Percentiles rank a stretch among this genome's conserved stretches.
phyloP scores from a whole-genome alignment of 2,329 filamentous ascomycete genomes.

The Diaporthe ampelina region DNA sequence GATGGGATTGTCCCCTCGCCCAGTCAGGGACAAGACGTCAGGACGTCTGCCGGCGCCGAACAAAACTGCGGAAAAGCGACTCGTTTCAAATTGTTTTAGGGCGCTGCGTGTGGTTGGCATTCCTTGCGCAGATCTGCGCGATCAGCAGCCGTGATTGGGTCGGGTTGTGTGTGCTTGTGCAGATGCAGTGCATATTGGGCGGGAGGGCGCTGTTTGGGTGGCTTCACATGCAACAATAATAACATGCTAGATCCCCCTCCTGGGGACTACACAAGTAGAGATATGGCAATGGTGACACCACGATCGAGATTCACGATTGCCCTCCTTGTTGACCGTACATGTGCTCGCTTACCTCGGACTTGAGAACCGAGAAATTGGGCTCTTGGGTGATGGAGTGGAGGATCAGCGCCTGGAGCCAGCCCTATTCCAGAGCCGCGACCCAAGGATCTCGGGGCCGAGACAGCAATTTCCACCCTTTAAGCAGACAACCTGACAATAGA shows the following conservation, averaged over 20 bases:
- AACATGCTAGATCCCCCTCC: not conserved
- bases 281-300: not conserved
- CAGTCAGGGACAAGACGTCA: too few relatives aligned
- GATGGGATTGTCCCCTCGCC: not conserved
- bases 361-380: not conserved
- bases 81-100: constrained; percentile 26
- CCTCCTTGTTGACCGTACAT: not conserved
- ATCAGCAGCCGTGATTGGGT: constrained; percentile 28
- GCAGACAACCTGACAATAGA: not conserved
- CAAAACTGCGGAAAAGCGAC: constrained; percentile 1
- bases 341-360: not conserved
- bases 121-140: constrained; percentile 25
- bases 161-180: constrained; percentile 13
- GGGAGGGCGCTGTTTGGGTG: not conserved
- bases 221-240: constrained; percentile 23
- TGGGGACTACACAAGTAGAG: not conserved
- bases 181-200: not conserved
- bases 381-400: not conserved
- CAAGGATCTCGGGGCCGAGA: not conserved
- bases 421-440: not conserved
- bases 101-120: constrained; percentile 9
- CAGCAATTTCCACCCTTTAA: not conserved
- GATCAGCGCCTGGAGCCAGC: constrained; percentile 16
- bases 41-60: not conserved
- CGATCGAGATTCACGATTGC: constrained; percentile 17